Conservation (phyloP, 192 early-diverging fungal genomes). For the Coemansia sp. region DNA sequence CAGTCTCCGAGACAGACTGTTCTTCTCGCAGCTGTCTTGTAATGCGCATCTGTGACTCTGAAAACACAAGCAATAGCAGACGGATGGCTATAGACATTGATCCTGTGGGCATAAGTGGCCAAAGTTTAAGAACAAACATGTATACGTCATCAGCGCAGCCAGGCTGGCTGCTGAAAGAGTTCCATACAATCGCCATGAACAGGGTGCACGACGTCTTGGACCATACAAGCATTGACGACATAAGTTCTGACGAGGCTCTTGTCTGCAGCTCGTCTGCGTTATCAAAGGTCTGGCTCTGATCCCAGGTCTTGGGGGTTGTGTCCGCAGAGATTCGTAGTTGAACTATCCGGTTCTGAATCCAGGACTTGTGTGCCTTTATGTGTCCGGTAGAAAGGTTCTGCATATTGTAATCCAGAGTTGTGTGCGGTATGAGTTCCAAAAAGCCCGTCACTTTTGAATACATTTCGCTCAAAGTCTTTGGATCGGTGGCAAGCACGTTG, state of each 20-base stretch:
- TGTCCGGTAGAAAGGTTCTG: constrained; percentile 35
- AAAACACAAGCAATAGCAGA: constrained; percentile 19
- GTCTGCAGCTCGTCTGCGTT: constrained; percentile 1
- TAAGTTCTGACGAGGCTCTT: constrained; percentile 23
- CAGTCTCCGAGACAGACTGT: not conserved
- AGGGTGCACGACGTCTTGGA: constrained; percentile 17
- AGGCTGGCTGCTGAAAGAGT: constrained; percentile 8
- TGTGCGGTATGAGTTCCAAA: constrained; percentile 42
- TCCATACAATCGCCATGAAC: constrained; percentile 11
- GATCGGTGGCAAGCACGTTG: not conserved
- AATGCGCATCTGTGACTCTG: constrained; percentile 7
- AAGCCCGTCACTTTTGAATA: constrained; percentile 20
- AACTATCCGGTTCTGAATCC: constrained; percentile 16
- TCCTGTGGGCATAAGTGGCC: constrained; percentile 39
- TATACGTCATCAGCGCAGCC: constrained; percentile 23
- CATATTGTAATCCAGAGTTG: constrained; percentile 31
- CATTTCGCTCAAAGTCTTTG: constrained; percentile 4
- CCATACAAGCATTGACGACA: constrained; percentile 24
- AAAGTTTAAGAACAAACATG: constrained; percentile 21
- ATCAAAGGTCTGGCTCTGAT: not conserved
- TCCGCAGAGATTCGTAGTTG: constrained; percentile 2
- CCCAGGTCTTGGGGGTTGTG: not conserved
- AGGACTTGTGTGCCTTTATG: constrained; percentile 26
- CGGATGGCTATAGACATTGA: constrained; percentile 30
- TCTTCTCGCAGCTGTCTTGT: not conserved